Evolutionary conservation across 495 filamentous ascomycete genomes (phyloP).

Genomic region (Penicillium canescens): DNA sequence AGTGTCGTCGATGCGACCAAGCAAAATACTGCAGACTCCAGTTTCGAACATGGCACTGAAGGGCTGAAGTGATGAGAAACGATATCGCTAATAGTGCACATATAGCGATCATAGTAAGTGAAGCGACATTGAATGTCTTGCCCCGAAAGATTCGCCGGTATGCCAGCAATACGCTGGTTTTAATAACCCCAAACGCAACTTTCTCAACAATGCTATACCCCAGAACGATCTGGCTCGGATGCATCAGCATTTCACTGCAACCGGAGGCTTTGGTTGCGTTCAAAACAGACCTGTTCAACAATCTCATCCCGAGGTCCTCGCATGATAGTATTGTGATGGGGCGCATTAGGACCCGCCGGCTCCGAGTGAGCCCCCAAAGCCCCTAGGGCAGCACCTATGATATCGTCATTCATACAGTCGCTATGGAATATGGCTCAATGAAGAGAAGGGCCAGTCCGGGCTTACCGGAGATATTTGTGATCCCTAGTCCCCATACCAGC

Average conservation of each 20-base stretch:
- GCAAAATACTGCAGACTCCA: constrained; percentile 6
- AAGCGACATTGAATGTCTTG: constrained; percentile 2
- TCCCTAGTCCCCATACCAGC: constrained; percentile 7
- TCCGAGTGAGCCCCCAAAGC: constrained; percentile 10
- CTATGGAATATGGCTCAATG: neutral
- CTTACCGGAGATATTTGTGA: constrained; percentile 8
- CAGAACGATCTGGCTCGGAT: constrained; percentile 8
- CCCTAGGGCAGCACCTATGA: constrained; percentile 6
- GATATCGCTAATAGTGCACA: constrained; percentile 1
- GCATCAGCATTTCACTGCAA: too few relatives aligned
- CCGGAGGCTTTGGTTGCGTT: neutral
- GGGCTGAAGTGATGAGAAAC: constrained; percentile 6
- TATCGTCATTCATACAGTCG: too few relatives aligned
- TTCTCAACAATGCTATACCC: constrained; percentile 17
- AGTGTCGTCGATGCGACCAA: constrained; percentile 5
- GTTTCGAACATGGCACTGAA: constrained; percentile 8
- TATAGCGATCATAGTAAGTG: constrained; percentile 2
- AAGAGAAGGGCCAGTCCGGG: neutral
- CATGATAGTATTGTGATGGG: constrained; percentile 5
- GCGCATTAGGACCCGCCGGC: constrained; percentile 1
- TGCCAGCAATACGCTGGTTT: constrained; percentile 9
- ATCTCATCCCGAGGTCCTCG: constrained; percentile 6
- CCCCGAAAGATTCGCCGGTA: constrained; percentile 13
- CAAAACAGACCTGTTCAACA: constrained; percentile 6
- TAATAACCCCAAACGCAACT: constrained; percentile 12